These are phyloP conservation scores for Mycena chlorophos DNA, from an alignment of 768 basidiomycete species.

Conservation along the genomic window DNA sequence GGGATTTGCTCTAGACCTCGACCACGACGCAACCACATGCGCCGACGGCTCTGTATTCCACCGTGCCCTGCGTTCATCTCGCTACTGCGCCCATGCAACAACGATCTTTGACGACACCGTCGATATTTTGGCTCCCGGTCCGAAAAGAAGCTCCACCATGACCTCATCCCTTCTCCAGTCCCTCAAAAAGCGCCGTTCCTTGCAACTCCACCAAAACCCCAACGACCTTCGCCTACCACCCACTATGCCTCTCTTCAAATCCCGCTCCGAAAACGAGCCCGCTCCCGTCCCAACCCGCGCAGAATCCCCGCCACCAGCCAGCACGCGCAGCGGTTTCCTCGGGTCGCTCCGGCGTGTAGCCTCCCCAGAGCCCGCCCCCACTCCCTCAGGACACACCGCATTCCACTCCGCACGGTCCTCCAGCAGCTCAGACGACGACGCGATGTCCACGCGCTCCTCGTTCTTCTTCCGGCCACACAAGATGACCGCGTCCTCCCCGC, in stretches of 20 bases:
- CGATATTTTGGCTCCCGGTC: too few relatives aligned
- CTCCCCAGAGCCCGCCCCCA: neutral
- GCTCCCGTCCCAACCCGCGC: neutral
- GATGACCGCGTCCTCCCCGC: slow-evolving; percentile 4
- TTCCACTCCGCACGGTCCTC: slow-evolving; percentile 13
- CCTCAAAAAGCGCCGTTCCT: neutral
- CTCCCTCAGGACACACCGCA: neutral
- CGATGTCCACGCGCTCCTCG: slow-evolving; percentile 1
- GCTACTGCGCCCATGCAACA: too few relatives aligned
- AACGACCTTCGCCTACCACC: slow-evolving; percentile 26
- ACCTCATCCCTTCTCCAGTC: slow-evolving; percentile 5
- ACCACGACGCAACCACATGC: too few relatives aligned
- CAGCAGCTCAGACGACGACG: neutral
- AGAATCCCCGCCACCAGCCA: neutral
- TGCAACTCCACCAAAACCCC: neutral
- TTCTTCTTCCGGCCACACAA: slow-evolving; percentile 16
- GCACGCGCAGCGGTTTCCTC: slow-evolving; percentile 6
- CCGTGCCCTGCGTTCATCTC: too few relatives aligned
- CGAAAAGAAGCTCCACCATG: slow-evolving; percentile 7
- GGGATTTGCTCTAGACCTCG: too few relatives aligned
- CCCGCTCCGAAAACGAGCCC: slow-evolving; percentile 2
- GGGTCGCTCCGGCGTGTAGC: neutral
- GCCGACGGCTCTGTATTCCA: too few relatives aligned
- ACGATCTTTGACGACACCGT: too few relatives aligned
- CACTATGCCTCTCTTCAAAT: slow-evolving; percentile 29